Conservation (phyloP, 2,329 filamentous ascomycete species). For the Ploettnerulaceae sp. region DNA sequence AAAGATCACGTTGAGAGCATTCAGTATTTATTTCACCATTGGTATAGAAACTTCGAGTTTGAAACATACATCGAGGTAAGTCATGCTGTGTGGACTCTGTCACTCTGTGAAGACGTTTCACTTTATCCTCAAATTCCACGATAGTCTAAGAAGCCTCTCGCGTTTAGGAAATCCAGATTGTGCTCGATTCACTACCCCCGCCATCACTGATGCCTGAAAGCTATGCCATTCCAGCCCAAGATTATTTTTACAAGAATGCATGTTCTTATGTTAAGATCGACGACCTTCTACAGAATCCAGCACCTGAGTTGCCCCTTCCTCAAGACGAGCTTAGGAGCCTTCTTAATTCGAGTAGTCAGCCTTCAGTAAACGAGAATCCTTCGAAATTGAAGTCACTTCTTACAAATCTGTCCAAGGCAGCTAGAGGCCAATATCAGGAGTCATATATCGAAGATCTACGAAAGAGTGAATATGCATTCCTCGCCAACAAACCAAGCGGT, state of each 20-base stretch:
- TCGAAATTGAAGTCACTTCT: slow-evolving; percentile 16
- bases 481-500: neutral
- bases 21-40: slow-evolving; percentile 3
- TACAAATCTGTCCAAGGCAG: slow-evolving; percentile 6
- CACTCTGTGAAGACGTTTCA: neutral
- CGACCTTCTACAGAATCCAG: slow-evolving; percentile 11
- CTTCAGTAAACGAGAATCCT: neutral
- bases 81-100: neutral
- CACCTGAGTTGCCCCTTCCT: slow-evolving; percentile 10
- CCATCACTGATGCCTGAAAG: slow-evolving; percentile 1
- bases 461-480: slow-evolving; percentile 16
- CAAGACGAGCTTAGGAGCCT: slow-evolving; percentile 6
- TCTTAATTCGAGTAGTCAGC: neutral
- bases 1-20: neutral
- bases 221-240: slow-evolving; percentile 9
- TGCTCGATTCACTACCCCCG: slow-evolving; percentile 10
- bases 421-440: slow-evolving; percentile 12
- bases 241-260: neutral
- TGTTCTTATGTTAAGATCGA: slow-evolving; percentile 8
- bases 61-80: slow-evolving; percentile 4
- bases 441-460: slow-evolving; percentile 16
- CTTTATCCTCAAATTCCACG: neutral
- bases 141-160: neutral
- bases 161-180: slow-evolving; percentile 7
- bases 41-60: slow-evolving; percentile 14